Conservation (phyloP, 352 stramenopile species). For the Thalassiosira delicatula region DNA sequence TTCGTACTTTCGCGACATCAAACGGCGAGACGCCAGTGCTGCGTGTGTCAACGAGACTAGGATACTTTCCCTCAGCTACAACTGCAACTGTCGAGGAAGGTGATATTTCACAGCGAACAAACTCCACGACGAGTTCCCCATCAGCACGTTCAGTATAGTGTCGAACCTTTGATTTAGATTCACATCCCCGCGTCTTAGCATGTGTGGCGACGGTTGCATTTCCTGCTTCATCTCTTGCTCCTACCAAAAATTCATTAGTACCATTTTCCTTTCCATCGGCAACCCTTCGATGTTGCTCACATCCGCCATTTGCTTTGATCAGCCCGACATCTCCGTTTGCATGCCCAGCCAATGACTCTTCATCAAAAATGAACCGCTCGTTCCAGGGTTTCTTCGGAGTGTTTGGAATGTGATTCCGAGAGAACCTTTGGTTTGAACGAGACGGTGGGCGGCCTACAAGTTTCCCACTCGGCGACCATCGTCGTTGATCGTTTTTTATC, state of each 20-base stretch:
- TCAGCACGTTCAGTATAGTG: constrained; percentile 32
- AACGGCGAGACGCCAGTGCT: constrained; percentile 46
- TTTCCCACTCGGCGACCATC: constrained; percentile 43
- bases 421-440: background rate
- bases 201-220: too few species aligned
- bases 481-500: constrained; percentile 13
- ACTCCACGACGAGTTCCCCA: constrained; percentile 32
- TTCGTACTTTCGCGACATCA: constrained; percentile 38
- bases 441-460: background rate
- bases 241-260: too few species aligned
- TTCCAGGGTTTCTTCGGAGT: constrained; percentile 48
- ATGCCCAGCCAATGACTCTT: too few species aligned
- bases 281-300: background rate
- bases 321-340: too few species aligned
- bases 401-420: too few species aligned
- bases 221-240: too few species aligned
- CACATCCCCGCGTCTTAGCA: too few species aligned
- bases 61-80: background rate
- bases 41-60: background rate
- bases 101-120: constrained; percentile 33
- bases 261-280: constrained; percentile 31
- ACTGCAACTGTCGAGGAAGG: constrained; percentile 5
- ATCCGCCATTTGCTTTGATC: background rate
- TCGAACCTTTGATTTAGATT: background rate
- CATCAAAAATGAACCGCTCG: constrained; percentile 53